Evolutionary conservation across 2,329 filamentous ascomycete species (phyloP).

Genomic region (Sphaerulina musiva): DNA sequence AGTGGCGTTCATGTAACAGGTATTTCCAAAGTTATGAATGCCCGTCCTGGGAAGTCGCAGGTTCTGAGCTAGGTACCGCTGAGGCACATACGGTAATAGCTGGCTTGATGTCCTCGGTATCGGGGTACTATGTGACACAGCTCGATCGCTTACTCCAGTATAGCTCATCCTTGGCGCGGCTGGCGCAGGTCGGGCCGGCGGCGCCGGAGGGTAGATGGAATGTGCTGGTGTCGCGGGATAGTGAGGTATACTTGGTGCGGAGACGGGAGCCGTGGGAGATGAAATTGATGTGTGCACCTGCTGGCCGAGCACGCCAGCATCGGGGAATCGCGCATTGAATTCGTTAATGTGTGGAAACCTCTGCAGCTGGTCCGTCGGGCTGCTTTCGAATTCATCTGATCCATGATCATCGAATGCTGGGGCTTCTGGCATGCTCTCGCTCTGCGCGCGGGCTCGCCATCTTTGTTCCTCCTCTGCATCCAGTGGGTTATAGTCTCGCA

Average conservation of each 20-base stretch:
- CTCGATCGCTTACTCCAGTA: slow-evolving; percentile 65
- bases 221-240: slow-evolving; percentile 32
- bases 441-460: slow-evolving; percentile 71
- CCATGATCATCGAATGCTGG: slow-evolving; percentile 35
- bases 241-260: slow-evolving; percentile 23
- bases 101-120: slow-evolving; percentile 33
- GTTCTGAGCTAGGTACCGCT: slow-evolving; percentile 40
- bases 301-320: slow-evolving; percentile 44
- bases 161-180: slow-evolving; percentile 61
- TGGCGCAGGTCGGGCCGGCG: slow-evolving; percentile 54
- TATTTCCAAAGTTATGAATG: slow-evolving; percentile 70
- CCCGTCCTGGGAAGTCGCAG: slow-evolving; percentile 58
- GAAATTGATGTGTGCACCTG: neutral
- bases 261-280: slow-evolving; percentile 32
- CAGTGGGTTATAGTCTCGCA: slow-evolving; percentile 61
- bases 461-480: slow-evolving; percentile 72
- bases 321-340: slow-evolving; percentile 74
- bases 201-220: slow-evolving; percentile 27
- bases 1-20: slow-evolving; percentile 89
- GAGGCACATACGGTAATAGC: slow-evolving; percentile 42
- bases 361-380: slow-evolving; percentile 12
- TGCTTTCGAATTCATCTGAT: slow-evolving; percentile 36
- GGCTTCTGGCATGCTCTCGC: slow-evolving; percentile 50
- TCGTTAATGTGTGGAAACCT: slow-evolving; percentile 56
- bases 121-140: slow-evolving; percentile 31